Evolutionary conservation across 768 basidiomycete genomes (phyloP), one percentile per base, ranked within the genome.

Genomic region (Coprinellus micaceus): DNA sequence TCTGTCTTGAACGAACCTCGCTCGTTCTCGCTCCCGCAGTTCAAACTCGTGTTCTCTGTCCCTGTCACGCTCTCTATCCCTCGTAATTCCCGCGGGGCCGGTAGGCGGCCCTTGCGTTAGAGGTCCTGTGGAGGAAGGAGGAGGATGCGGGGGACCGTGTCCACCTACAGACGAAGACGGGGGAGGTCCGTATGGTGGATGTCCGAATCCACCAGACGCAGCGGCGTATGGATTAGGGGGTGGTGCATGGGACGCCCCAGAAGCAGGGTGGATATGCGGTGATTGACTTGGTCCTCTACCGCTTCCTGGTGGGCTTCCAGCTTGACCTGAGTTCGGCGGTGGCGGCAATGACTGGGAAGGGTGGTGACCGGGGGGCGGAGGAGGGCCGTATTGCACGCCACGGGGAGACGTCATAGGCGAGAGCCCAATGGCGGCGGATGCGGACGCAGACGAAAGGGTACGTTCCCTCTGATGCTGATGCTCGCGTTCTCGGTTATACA

Each of bases 21-120:
- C 40, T 6, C 17, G 13, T 24, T 41, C 47, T 41, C 28, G 24
- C 41, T 17, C 25, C 56, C 29, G 21, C 21, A 41, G 11, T 24
- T 44, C 53, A 6, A 19, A 11, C 53, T 54, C 58, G 37, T 25
- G 46, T 51, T 37, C 26, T n/a, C 41, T 7, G 12, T 47, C 46
- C 7, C 46, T 21, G 12, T 47, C 46, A 22, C 22, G 21, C 25
- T 24, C 46, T 5, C 46, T 7, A 6, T 47, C 46, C 25, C 46
- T 47, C 22, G 21, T 12, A 28, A 7, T 12, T 7, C 13, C 12
- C 19, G 46, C 11, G 12, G 46, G 28, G 13, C 22, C 12, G 22
- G 46, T 21, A 7, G 25, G 41, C 10, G 43, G 43, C 15, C 43
- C 43, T 44, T 44, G 43, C 17, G 17, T 21, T 17, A 17, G 17